Base-by-base conservation (phyloP, 805 yeast species). In the Lipomyces kockii region DNA sequence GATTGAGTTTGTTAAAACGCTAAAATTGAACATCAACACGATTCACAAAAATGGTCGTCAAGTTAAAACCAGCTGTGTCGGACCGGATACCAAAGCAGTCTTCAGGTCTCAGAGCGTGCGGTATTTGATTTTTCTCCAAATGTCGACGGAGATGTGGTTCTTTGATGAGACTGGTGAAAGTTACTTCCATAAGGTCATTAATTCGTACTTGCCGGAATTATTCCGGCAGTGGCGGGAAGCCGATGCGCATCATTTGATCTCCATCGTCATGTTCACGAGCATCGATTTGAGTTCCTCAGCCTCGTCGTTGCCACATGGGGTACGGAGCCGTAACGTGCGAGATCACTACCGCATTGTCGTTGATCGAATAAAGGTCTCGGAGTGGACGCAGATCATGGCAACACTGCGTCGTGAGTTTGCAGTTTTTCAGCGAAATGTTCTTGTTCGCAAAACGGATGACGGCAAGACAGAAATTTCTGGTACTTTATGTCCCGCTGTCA, bases 131-230 rank as follows among this genome's bases (percentile, higher is more conserved):
- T 82, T 95, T 69, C 87, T 95, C 61, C 99, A 95, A 76, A 86
- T 93, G 69, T 90, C 98, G 0, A 85, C 89, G 52, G 99, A 95
- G 75, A 95, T 95, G 98, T 95, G 98, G 96, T 92, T 92, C 77
- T 95, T 95, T 78, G 98, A 95, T 78, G 97, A 93, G 75, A 90
- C 90, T 71, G 99, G 99, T 1, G 98, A 94, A 75, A 90, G 93
- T 63, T 86, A 92, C 85, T 94, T 94, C 77, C 94, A 93, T 77
- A 91, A 92, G 78, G 86, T 95, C 73, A 92, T 95, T 58, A 93
- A 94, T 76, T 90, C 96, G n/a, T 82, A 94, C 61, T 87, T 95
- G 63, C 99, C 99, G 0, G 89, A 88, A 67, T 88, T 94, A 49
- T 92, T 95, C 77, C 88, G 88, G 72, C 84, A 88, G 67, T 95